phyloP scores from a whole-genome alignment of 31 red algal species.

The Asparagopsis taxiformis region DNA sequence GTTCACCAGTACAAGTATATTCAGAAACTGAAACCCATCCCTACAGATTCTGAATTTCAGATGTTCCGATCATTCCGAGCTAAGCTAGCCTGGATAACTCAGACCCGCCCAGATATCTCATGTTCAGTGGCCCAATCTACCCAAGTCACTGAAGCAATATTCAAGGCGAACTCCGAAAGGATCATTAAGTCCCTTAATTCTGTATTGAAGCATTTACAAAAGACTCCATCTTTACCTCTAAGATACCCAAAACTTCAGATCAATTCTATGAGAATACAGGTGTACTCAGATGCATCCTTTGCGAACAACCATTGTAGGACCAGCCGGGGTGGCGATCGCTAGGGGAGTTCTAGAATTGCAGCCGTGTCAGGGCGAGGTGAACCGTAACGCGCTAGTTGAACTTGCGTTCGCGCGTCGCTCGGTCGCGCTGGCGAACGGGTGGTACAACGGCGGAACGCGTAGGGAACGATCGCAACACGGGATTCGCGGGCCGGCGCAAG shows the following conservation, averaged over 20 bases:
- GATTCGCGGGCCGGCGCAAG: too few species aligned
- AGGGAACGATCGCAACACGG: too few species aligned
- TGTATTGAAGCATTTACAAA: background rate
- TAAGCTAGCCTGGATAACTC: background rate
- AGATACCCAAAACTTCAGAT: background rate
- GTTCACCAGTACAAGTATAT: slow-evolving; percentile 7
- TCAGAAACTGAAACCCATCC: background rate
- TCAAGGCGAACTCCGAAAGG: background rate
- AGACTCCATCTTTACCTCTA: background rate
- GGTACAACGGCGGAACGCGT: too few species aligned
- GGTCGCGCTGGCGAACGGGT: too few species aligned
- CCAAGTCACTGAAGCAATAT: slow-evolving; percentile 3
- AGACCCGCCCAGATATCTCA: slow-evolving; percentile 25
- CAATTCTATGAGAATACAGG: slow-evolving; percentile 2
- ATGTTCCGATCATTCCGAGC: slow-evolving; percentile 5
- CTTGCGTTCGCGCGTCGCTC: too few species aligned
- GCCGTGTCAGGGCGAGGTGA: too few species aligned
- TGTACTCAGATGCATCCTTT: slow-evolving; percentile 5
- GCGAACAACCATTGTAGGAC: slow-evolving; percentile 12
- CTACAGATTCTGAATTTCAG: background rate
- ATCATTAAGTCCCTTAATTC: background rate
- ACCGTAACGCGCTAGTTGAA: too few species aligned
- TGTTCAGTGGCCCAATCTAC: slow-evolving; percentile 2
- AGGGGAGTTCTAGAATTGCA: too few species aligned
- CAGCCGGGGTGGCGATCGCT: too few species aligned